A percentile compares a stretch with the other conserved stretches of the same genome.
These are phyloP conservation scores for Fusarium protoensiforme DNA, from an alignment of 2,329 filamentous ascomycete genomes.

Conservation along the genomic window DNA sequence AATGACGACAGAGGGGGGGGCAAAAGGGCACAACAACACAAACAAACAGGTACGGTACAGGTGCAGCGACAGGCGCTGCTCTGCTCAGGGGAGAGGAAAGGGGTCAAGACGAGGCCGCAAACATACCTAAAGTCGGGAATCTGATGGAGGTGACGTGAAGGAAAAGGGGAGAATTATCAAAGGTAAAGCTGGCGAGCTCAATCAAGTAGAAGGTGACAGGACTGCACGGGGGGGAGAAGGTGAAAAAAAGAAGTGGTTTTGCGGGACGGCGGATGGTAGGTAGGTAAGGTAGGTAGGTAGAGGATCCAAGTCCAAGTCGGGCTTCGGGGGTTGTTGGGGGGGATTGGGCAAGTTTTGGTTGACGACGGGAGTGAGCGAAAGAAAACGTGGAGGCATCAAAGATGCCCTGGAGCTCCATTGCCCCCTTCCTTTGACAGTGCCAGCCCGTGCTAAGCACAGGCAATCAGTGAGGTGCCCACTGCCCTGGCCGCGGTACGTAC, in stretches of 20 bases:
- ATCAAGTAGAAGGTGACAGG: conserved; percentile 30
- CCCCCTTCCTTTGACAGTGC: not conserved
- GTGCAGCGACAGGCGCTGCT: conserved; percentile 7
- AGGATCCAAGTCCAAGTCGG: conserved; percentile 29
- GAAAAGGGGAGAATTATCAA: conserved; percentile 32
- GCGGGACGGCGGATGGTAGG: conserved; percentile 36
- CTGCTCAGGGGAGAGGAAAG: conserved; percentile 7
- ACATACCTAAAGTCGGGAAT: conserved; percentile 38
- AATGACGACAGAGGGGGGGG: conserved; percentile 56
- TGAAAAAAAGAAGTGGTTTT: conserved; percentile 44
- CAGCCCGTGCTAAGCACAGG: conserved; percentile 10
- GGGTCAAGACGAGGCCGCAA: conserved; percentile 3
- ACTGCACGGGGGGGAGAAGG: conserved; percentile 38
- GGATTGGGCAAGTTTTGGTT: conserved; percentile 45
- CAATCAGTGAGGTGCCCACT: not conserved
- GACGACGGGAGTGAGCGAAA: conserved; percentile 37
- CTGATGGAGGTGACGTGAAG: conserved; percentile 20
- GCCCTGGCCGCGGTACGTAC: conserved; percentile 14
- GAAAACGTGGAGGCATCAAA: conserved; percentile 48
- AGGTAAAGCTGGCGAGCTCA: conserved; percentile 31
- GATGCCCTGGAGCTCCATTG: conserved; percentile 1
- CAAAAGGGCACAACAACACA: conserved; percentile 44
- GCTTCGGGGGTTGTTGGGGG: conserved; percentile 42
- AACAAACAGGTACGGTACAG: conserved; percentile 17
- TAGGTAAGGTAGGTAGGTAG: conserved; percentile 8